A percentile compares a stretch with the other conserved stretches of the same genome.
phyloP scores from a whole-genome alignment of 805 yeast genomes.

The Hagleromyces aurorensis region DNA sequence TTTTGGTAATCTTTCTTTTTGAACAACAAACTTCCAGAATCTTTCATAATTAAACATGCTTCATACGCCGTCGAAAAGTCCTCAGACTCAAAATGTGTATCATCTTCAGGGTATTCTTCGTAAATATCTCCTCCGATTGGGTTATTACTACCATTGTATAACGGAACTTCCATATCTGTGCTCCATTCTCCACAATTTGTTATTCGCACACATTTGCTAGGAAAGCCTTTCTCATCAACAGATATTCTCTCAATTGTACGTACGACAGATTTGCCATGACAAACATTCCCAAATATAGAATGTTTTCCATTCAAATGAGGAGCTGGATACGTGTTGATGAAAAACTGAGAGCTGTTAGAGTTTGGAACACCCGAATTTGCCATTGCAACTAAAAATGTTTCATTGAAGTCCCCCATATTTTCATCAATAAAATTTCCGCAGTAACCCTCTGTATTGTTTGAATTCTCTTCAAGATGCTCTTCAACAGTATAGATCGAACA shows the following conservation, averaged over 20 bases:
- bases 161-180: constrained; percentile 44
- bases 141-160: constrained; percentile 54
- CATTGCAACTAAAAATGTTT: constrained; percentile 50
- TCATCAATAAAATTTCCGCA: constrained; percentile 48
- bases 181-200: constrained; percentile 58
- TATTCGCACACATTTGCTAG: constrained; percentile 39
- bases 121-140: constrained; percentile 59
- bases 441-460: constrained; percentile 12
- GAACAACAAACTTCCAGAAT: constrained; percentile 55
- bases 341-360: constrained; percentile 60
- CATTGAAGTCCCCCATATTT: constrained; percentile 38
- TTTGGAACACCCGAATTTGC: constrained; percentile 46
- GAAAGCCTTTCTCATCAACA: constrained; percentile 39
- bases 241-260: constrained; percentile 52
- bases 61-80: constrained; percentile 43
- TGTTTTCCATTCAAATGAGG: constrained; percentile 74
- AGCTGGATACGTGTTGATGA: constrained; percentile 58
- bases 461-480: constrained; percentile 11
- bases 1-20: constrained; percentile 43
- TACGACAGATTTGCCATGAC: constrained; percentile 59
- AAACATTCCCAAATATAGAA: constrained; percentile 67
- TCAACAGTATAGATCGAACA: constrained; percentile 35
- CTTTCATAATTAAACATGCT: constrained; percentile 51
- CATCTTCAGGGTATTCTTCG: constrained; percentile 77
- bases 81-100: constrained; percentile 48